Conservation (phyloP, 2,329 filamentous ascomycete genomes). For the Claviceps monticola region DNA sequence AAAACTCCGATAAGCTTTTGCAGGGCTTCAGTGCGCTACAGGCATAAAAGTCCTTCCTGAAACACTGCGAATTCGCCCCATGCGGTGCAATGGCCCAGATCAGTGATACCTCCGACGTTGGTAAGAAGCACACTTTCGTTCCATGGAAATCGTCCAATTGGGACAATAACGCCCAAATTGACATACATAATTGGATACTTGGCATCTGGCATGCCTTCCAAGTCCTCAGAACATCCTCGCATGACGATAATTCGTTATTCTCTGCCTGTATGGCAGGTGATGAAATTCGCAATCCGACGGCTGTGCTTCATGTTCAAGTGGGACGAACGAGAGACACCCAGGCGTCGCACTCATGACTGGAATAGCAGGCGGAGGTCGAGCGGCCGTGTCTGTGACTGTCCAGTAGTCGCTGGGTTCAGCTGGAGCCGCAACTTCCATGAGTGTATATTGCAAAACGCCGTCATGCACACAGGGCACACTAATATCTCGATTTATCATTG, state of each 20-base stretch:
- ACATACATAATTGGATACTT: not conserved
- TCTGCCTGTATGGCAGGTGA: not conserved
- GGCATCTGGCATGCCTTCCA: constrained; percentile 1
- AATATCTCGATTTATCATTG: constrained; percentile 25
- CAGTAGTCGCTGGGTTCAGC: constrained; percentile 24
- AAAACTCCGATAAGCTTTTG: not conserved
- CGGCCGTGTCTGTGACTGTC: constrained; percentile 16
- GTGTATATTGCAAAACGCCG: constrained; percentile 31
- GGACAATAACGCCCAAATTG: not conserved
- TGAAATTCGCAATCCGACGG: not conserved
- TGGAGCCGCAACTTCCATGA: constrained; percentile 31
- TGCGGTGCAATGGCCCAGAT: not conserved
- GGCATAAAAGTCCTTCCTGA: not conserved
- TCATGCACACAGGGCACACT: constrained; percentile 31
- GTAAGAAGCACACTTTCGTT: not conserved
- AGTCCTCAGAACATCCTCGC: not conserved
- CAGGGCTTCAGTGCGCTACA: not conserved
- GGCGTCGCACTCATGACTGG: constrained; percentile 6
- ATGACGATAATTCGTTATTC: constrained; percentile 1
- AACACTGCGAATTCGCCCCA: not conserved
- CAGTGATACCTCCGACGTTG: not conserved
- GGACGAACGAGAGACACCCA: not conserved
- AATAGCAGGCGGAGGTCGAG: constrained; percentile 5
- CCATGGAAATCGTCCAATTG: not conserved
- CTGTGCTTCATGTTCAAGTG: constrained; percentile 1